Conservation (phyloP, 257 asterid species). For the Nemophila menziesii region DNA sequence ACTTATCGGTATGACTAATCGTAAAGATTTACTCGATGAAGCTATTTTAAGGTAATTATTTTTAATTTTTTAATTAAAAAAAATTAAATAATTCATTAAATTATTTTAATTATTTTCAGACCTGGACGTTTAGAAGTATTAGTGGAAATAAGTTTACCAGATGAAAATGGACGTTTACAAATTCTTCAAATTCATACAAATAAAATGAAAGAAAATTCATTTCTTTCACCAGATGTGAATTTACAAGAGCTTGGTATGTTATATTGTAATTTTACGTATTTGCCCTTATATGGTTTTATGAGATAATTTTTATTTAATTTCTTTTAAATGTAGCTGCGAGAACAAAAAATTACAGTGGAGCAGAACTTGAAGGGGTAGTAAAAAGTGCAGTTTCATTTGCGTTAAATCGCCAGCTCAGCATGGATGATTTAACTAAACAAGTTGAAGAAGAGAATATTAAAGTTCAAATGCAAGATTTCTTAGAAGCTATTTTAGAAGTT, state of each 20-base stretch:
- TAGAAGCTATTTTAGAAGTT: slow-evolving; percentile 72
- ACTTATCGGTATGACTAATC: slow-evolving; percentile 98
- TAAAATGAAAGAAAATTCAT: slow-evolving; percentile 95
- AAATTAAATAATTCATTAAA: not conserved
- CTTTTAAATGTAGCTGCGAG: slow-evolving; percentile 70
- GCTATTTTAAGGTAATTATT: slow-evolving; percentile 77
- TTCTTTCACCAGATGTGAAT: slow-evolving; percentile 87
- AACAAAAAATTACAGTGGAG: slow-evolving; percentile 93
- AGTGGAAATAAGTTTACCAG: slow-evolving; percentile 99
- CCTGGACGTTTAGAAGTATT: slow-evolving; percentile 99
- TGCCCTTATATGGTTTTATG: too few species aligned
- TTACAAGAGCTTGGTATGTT: slow-evolving; percentile 84
- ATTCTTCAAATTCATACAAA: slow-evolving; percentile 94
- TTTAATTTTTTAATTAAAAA: not conserved
- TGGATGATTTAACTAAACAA: slow-evolving; percentile 87
- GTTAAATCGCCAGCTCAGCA: slow-evolving; percentile 73
- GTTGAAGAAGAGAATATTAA: slow-evolving; percentile 92
- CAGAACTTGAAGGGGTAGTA: slow-evolving; percentile 99
- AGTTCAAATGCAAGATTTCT: slow-evolving; percentile 85
- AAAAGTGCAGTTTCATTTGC: slow-evolving; percentile 99
- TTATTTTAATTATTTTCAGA: slow-evolving; percentile 37
- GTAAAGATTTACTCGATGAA: slow-evolving; percentile 96
- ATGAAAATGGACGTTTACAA: slow-evolving; percentile 95
- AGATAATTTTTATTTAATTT: slow-evolving; percentile 1
- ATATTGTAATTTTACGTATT: slow-evolving; percentile 4